Conservation (phyloP, 495 filamentous ascomycete genomes). For the Mycothermus thermophilus region DNA sequence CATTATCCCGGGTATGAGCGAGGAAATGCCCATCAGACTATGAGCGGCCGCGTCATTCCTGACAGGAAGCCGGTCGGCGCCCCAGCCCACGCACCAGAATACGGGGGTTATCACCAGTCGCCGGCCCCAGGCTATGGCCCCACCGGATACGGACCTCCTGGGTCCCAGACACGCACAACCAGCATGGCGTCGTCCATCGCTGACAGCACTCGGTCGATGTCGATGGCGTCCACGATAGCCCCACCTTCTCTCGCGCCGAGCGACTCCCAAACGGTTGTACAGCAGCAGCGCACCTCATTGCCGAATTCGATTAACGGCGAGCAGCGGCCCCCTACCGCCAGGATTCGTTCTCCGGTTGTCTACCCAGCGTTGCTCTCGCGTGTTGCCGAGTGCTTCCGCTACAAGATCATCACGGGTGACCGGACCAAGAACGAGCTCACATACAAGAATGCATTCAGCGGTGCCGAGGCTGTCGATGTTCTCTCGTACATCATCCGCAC, state of each 20-base stretch:
- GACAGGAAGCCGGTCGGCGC: conserved; percentile 35
- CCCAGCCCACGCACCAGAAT: conserved; percentile 10
- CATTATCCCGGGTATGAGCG: conserved; percentile 59
- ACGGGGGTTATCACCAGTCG: conserved; percentile 1
- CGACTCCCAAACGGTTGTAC: conserved; percentile 27
- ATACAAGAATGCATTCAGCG: conserved; percentile 93
- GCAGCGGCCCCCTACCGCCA: conserved; percentile 34
- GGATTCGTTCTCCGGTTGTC: conserved; percentile 59
- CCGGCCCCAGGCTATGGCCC: conserved; percentile 8
- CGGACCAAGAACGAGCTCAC: conserved; percentile 92
- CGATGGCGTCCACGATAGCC: conserved; percentile 60
- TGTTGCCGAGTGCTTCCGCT: conserved; percentile 81
- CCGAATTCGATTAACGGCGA: conserved; percentile 35
- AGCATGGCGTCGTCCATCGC: conserved; percentile 39
- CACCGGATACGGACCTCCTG: conserved; percentile 21
- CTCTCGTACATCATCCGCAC: conserved; percentile 93
- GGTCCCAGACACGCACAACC: conserved; percentile 33
- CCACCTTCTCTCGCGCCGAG: conserved; percentile 21
- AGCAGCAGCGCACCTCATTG: conserved; percentile 25
- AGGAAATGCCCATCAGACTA: conserved; percentile 71
- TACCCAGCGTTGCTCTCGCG: conserved; percentile 85
- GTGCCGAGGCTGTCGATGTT: conserved; percentile 87
- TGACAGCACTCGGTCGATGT: conserved; percentile 50
- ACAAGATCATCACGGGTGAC: conserved; percentile 68
- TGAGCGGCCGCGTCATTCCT: conserved; percentile 81